Evolutionary conservation across 2,329 filamentous ascomycete species (phyloP).

Genomic region (Drechmeria coniospora): DNA sequence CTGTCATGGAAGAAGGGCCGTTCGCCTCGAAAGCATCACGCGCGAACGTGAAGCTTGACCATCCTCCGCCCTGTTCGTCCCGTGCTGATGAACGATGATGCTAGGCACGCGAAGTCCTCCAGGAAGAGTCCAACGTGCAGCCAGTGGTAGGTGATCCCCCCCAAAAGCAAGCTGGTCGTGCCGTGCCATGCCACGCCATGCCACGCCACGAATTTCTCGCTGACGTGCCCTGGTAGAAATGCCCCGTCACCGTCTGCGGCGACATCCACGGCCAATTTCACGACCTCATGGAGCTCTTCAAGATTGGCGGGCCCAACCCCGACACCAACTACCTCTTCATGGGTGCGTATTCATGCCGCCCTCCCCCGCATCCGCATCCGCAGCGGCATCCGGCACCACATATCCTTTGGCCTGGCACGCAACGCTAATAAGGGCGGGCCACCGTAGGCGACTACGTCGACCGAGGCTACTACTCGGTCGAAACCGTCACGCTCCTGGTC

Average conservation of each 20-base stretch:
- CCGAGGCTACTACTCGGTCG: slow-evolving; percentile 95
- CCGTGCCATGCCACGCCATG: no score
- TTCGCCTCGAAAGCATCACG: no score
- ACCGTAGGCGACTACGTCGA: slow-evolving; percentile 84
- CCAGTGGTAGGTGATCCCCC: slow-evolving; percentile 58
- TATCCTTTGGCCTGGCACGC: slow-evolving; percentile 1
- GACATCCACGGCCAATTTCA: slow-evolving; percentile 99
- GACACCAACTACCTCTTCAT: slow-evolving; percentile 99
- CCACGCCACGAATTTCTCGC: no score
- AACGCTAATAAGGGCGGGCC: slow-evolving; percentile 3
- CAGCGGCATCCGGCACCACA: not conserved
- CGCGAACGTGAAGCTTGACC: no score
- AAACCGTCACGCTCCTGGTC: slow-evolving; percentile 92
- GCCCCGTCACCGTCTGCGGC: slow-evolving; percentile 93
- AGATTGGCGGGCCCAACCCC: slow-evolving; percentile 93
- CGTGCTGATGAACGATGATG: slow-evolving; percentile 6
- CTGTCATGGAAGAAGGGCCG: no score
- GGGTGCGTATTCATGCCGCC: slow-evolving; percentile 52
- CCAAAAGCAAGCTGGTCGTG: no score
- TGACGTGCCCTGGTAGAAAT: slow-evolving; percentile 49
- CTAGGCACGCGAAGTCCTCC: slow-evolving; percentile 90
- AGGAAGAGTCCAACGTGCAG: slow-evolving; percentile 97
- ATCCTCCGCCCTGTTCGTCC: no score
- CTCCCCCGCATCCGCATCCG: not conserved
- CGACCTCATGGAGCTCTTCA: slow-evolving; percentile 98